Conservation (phyloP, 495 filamentous ascomycete genomes). For the Aspergillus bertholletiae region DNA sequence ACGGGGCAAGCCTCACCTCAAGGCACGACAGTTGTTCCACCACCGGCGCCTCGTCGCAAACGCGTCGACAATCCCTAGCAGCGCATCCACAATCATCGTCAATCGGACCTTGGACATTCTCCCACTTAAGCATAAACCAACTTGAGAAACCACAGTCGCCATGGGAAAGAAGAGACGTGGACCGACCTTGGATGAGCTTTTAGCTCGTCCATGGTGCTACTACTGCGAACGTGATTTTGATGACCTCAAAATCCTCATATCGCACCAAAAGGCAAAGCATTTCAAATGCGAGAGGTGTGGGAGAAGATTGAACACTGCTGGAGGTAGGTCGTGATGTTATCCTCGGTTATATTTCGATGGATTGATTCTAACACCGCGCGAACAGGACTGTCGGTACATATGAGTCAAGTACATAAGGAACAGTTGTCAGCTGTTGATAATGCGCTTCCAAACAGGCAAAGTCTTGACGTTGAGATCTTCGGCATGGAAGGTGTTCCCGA, state of each 20-base stretch:
- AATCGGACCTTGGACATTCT: background rate
- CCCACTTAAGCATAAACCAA: background rate
- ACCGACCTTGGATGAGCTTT: constrained; percentile 81
- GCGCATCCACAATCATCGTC: background rate
- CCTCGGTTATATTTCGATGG: background rate
- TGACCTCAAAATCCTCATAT: constrained; percentile 91
- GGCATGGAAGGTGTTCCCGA: constrained; percentile 97
- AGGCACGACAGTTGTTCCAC: background rate
- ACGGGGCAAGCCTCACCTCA: background rate
- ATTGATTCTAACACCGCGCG: constrained; percentile 4
- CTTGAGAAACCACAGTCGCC: background rate
- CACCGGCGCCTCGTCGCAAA: background rate
- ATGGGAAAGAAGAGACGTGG: constrained; percentile 87
- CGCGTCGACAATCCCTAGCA: background rate
- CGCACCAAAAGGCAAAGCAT: constrained; percentile 97
- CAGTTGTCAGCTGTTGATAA: constrained; percentile 81
- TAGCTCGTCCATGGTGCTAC: constrained; percentile 92
- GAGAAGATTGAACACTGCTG: constrained; percentile 87
- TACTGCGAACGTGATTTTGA: constrained; percentile 99
- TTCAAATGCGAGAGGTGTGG: constrained; percentile 93
- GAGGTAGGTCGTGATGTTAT: constrained; percentile 59
- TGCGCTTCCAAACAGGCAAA: constrained; percentile 77
- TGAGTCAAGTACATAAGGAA: constrained; percentile 99
- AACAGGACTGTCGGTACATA: constrained; percentile 85
- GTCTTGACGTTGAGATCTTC: constrained; percentile 91